Conservation (phyloP, 2,329 filamentous ascomycete species). For the Penicillium sp. region DNA sequence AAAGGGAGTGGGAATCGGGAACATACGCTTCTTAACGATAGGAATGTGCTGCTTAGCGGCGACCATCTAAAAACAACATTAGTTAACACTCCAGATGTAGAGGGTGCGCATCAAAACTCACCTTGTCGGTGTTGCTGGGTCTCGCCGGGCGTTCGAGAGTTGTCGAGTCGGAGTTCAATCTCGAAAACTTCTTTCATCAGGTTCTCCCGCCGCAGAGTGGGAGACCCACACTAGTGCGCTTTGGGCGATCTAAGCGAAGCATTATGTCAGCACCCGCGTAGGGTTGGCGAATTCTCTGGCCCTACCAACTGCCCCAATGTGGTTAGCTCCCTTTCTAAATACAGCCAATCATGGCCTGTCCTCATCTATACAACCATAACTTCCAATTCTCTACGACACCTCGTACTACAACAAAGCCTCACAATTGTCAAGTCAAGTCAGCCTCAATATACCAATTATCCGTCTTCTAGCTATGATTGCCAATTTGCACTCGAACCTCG, state of each 20-base stretch:
- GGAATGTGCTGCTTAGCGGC: conserved; percentile 98
- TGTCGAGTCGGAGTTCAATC: conserved; percentile 44
- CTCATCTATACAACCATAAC: conserved; percentile 6
- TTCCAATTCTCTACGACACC: conserved; percentile 15
- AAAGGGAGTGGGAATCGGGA: conserved; percentile 23
- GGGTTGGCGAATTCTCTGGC: conserved; percentile 17
- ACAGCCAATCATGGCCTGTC: not conserved
- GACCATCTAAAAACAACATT: conserved; percentile 68
- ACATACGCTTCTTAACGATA: conserved; percentile 99
- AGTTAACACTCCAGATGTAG: conserved; percentile 8
- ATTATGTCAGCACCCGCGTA: conserved; percentile 23
- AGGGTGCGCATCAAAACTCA: conserved; percentile 27
- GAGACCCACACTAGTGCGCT: conserved; percentile 36
- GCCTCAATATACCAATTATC: no score
- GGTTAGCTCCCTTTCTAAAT: not conserved
- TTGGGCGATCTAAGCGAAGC: conserved; percentile 30
- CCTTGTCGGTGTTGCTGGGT: conserved; percentile 49
- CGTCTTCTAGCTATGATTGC: no score
- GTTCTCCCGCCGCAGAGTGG: conserved; percentile 36
- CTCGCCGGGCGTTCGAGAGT: conserved; percentile 45
- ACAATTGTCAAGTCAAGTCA: no score
- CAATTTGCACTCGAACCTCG: no score
- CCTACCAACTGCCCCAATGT: conserved; percentile 11
- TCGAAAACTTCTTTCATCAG: conserved; percentile 42
- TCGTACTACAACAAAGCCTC: no score